Conservation (phyloP, 495 filamentous ascomycete species). For the Penicillium crystallinum region DNA sequence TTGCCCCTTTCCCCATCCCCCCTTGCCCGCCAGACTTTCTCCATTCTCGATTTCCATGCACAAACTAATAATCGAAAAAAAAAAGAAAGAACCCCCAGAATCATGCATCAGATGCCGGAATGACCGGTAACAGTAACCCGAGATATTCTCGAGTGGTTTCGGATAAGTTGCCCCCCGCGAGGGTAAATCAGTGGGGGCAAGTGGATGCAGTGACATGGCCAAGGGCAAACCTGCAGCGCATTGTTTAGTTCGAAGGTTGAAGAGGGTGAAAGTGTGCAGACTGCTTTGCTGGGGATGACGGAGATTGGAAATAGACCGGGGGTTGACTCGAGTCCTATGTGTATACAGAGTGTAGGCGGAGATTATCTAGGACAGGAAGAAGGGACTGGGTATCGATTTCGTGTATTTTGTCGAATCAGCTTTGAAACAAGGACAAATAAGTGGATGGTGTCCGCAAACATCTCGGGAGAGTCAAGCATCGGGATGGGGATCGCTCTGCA, state of each 20-base stretch:
- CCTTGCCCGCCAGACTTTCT: not conserved
- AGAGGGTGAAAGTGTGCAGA: too few species aligned
- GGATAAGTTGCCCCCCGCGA: constrained; percentile 7
- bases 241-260: not conserved
- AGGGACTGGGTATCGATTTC: too few species aligned
- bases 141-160: constrained; percentile 3
- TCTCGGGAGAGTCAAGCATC: not conserved
- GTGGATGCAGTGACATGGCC: constrained; percentile 7
- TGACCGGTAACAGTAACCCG: not conserved
- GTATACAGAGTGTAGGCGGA: too few species aligned
- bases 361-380: too few species aligned
- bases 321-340: too few species aligned
- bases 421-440: too few species aligned
- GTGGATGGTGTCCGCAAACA: too few species aligned
- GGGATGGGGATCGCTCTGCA: not conserved
- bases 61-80: not conserved
- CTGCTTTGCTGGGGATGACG: too few species aligned
- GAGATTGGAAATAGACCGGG: too few species aligned
- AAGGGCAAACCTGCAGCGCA: not conserved
- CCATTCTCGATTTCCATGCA: not conserved
- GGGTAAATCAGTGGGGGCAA: constrained; percentile 7
- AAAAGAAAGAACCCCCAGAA: not conserved
- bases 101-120: not conserved
- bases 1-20: not conserved
- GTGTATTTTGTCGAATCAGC: not conserved